A percentile compares a stretch with the other conserved stretches of the same genome.
These are phyloP conservation scores for Boletus edulis DNA, from an alignment of 768 basidiomycete genomes.

Conservation along the genomic window DNA sequence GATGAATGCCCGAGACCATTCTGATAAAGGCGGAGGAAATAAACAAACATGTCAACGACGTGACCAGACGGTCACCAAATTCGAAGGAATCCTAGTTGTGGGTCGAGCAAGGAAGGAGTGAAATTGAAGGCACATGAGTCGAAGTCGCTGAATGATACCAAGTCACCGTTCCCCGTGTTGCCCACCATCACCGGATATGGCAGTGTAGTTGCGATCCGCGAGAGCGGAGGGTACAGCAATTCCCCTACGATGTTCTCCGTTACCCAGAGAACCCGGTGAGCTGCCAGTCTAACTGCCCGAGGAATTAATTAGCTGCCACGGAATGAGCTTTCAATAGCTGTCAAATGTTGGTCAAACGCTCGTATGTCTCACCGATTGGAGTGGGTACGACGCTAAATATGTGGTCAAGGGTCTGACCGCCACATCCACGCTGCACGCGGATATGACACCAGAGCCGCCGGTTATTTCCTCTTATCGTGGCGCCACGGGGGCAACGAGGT, in stretches of 20 bases:
- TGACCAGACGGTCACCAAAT: neutral
- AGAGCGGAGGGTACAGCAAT: neutral
- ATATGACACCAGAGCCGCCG: no score
- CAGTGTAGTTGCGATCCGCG: neutral
- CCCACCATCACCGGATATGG: neutral
- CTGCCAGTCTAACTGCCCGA: neutral
- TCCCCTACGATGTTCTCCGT: neutral
- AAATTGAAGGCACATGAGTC: neutral
- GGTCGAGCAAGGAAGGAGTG: neutral
- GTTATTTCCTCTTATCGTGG: neutral
- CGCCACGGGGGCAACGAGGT: neutral
- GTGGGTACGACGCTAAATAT: no score
- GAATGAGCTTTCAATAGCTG: no score
- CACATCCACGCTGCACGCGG: no score
- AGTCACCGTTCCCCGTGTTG: neutral
- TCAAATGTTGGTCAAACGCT: no score
- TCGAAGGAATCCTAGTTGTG: neutral
- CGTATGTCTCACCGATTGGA: no score
- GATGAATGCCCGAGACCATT: neutral
- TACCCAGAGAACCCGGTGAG: neutral
- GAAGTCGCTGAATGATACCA: neutral
- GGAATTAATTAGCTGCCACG: neutral
- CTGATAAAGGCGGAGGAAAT: conserved; percentile 5
- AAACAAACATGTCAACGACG: neutral
- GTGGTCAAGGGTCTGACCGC: no score